A percentile compares a stretch with the other conserved stretches of the same genome.
Evolutionary conservation across 1,139 yeast species (phyloP).

Genomic region (Pichia sp.): DNA sequence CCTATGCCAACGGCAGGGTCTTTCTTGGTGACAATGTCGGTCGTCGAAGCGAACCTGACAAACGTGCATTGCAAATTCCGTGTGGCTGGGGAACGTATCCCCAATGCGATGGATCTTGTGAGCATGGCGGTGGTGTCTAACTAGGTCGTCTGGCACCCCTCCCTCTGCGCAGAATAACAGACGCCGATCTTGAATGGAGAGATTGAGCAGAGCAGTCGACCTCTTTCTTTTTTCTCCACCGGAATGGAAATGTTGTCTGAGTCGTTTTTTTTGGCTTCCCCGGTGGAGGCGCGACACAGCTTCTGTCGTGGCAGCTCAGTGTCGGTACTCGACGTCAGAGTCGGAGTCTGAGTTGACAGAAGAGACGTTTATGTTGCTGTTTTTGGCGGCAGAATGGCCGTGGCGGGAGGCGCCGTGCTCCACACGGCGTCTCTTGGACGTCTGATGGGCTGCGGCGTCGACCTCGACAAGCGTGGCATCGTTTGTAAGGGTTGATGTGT

Average conservation of each 20-base stretch:
- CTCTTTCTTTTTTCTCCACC: not conserved
- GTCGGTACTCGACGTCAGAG: conserved; percentile 12
- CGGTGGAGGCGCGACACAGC: not conserved
- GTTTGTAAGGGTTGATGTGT: conserved; percentile 2
- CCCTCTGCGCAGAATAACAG: no score
- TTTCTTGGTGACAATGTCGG: conserved; percentile 13
- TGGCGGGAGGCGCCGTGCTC: not conserved
- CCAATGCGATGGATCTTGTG: conserved; percentile 1
- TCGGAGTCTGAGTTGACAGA: conserved; percentile 8
- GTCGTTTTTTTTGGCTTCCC: not conserved
- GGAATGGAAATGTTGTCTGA: not conserved
- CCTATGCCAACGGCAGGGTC: conserved; percentile 17
- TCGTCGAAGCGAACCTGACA: conserved; percentile 14
- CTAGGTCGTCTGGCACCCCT: no score
- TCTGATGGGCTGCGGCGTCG: not conserved
- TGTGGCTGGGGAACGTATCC: not conserved
- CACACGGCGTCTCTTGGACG: conserved; percentile 13
- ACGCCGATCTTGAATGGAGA: not conserved
- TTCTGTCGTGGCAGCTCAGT: not conserved
- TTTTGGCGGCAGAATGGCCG: not conserved
- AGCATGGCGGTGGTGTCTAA: not conserved
- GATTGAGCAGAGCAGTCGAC: not conserved
- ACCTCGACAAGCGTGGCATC: conserved; percentile 10
- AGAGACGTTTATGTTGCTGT: not conserved
- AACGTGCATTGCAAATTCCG: not conserved